Evolutionary conservation across 352 stramenopile species (phyloP), one percentile per base, ranked within the genome.

Genomic region (Globisporangium acanthophoron): DNA sequence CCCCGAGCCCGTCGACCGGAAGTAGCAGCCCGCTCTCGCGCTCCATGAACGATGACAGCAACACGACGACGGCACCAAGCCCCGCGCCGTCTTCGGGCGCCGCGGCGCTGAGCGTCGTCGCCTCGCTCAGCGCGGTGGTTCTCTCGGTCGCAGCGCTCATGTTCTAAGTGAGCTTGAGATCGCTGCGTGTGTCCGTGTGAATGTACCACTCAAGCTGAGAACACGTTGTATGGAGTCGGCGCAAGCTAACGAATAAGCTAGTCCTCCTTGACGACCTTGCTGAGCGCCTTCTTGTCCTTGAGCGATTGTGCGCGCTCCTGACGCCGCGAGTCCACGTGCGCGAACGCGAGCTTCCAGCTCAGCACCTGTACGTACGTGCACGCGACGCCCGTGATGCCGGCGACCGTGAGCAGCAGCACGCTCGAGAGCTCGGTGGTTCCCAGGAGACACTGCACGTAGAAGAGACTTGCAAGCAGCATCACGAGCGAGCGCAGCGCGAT

Each of bases 341-440:
- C 70, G n/a, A 74, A 78, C 46, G 78, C 73, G n/a, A 81, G 63
- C 20, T 79, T 56, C 61, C 80, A 76, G 35, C 78, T 84, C 7
- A 65, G 50, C 41, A 85, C 58, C 52, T 88, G 80, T 33, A 85
- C 65, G 54, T 78, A 85, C 16, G 78, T 87, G 48, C 78, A 90
- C 27, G 65, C 70, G 15, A 74, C 61, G 39, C 80, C 80, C 3
- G 71, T 74, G 44, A 70, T n/a, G 21, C 48, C 61, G 9, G 76
- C 67, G 31, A 85, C 54, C n/a, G 61, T 61, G 21, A 87, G 59
- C n/a, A 82, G 55, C 1, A 65, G 29, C 3, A 48, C 55, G 24
- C 64, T 67, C 18, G 64, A 40, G 11, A 69, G 7, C 46, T 69
- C 76, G 53, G 81, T 64, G 24, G 69, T 51, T 11, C 24, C 37